A percentile compares a stretch with the other conserved stretches of the same genome.
Evolutionary conservation across 495 filamentous ascomycete genomes (phyloP).

Genomic region (Pyrenula massariospora): DNA sequence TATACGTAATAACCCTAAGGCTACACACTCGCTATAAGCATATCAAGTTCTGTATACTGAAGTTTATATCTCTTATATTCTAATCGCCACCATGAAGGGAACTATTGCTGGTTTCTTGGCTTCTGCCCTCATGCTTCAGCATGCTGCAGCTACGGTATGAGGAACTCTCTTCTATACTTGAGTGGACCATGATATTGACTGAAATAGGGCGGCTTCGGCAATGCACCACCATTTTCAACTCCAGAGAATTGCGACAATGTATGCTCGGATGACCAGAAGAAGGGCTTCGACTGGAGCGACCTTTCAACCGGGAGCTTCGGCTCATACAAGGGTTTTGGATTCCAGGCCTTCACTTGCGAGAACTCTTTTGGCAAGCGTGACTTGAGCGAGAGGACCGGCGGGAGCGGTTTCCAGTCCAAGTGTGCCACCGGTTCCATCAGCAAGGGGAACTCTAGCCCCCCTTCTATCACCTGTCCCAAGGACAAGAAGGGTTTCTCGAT

Average conservation of each 20-base stretch:
- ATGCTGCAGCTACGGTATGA: constrained; percentile 46
- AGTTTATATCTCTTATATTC: background rate
- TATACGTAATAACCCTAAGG: background rate
- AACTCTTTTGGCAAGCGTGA: constrained; percentile 24
- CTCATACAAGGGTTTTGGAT: constrained; percentile 59
- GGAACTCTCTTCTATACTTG: background rate
- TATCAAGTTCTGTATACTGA: background rate
- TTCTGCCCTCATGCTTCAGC: constrained; percentile 21
- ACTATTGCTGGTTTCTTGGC: constrained; percentile 13
- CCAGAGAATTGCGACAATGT: constrained; percentile 67
- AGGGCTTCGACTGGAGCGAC: constrained; percentile 61
- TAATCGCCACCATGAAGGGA: background rate
- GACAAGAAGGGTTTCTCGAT: constrained; percentile 60
- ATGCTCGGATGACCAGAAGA: constrained; percentile 52
- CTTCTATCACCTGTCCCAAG: constrained; percentile 41
- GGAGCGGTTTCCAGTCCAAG: constrained; percentile 45
- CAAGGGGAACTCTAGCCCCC: constrained; percentile 22
- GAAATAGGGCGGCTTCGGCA: constrained; percentile 35
- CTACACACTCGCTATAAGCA: background rate
- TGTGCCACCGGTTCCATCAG: constrained; percentile 44
- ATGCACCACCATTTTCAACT: constrained; percentile 48
- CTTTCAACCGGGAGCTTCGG: constrained; percentile 50
- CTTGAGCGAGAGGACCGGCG: constrained; percentile 1
- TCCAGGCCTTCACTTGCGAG: constrained; percentile 57
- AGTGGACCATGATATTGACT: constrained; percentile 3